Conservation (phyloP, 176 grass and related monocot genomes). For the Pontederia crassipes region DNA sequence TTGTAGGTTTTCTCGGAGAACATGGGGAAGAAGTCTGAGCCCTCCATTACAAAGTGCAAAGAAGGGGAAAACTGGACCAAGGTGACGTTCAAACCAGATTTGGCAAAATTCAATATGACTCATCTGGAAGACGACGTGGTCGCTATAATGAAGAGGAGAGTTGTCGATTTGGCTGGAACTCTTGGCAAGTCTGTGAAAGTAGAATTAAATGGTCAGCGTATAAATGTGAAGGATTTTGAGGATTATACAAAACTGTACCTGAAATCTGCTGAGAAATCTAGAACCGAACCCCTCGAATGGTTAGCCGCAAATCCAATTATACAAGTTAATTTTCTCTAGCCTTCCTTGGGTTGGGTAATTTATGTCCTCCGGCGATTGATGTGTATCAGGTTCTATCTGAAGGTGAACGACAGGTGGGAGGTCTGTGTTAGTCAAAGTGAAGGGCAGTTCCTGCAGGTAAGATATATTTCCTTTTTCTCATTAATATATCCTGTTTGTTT, state of each 20-base stretch:
- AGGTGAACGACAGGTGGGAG: constrained; percentile 86
- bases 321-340: too few species aligned
- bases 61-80: constrained; percentile 72
- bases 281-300: constrained; percentile 23
- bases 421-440: constrained; percentile 65
- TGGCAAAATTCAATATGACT: constrained; percentile 78
- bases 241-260: constrained; percentile 75
- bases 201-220: constrained; percentile 58
- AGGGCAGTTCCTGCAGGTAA: constrained; percentile 93
- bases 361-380: not conserved
- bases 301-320: constrained; percentile 23
- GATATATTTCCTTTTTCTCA: not conserved
- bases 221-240: constrained; percentile 38
- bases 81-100: constrained; percentile 76
- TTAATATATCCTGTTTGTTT: not conserved
- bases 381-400: constrained; percentile 27
- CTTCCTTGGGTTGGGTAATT: not conserved
- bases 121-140: constrained; percentile 75
- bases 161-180: constrained; percentile 74
- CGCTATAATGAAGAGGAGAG: constrained; percentile 83
- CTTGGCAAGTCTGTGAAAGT: constrained; percentile 79
- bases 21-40: constrained; percentile 66
- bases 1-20: constrained; percentile 72
- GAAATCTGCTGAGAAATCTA: constrained; percentile 25
- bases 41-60: constrained; percentile 70